Evolutionary conservation across 192 early-diverging fungal species (phyloP).

Genomic region (Anaeromyces robustus): DNA sequence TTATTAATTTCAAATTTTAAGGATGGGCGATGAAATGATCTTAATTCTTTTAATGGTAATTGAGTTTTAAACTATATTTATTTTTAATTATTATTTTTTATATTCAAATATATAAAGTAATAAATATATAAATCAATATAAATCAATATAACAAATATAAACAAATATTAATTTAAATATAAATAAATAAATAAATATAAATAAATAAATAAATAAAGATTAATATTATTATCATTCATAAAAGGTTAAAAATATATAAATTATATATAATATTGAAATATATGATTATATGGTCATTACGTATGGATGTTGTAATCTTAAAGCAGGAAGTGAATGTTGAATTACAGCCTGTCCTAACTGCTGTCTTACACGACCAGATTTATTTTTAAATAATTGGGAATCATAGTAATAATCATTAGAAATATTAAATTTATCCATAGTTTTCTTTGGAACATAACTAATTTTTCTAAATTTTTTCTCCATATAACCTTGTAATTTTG

Average conservation of each 20-base stretch:
- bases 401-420: slow-evolving; percentile 83
- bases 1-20: slow-evolving; percentile 43
- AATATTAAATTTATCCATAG: slow-evolving; percentile 65
- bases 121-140: too few relatives aligned
- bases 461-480: slow-evolving; percentile 2
- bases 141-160: too few relatives aligned
- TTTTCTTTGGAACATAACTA: slow-evolving; percentile 1
- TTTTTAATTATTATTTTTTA: too few relatives aligned
- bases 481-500: slow-evolving; percentile 2
- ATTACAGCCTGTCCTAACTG: slow-evolving; percentile 72
- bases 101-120: too few relatives aligned
- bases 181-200: slow-evolving; percentile 1
- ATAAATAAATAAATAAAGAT: too few relatives aligned
- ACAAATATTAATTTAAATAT: background rate
- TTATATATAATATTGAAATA: too few relatives aligned
- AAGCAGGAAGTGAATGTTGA: slow-evolving; percentile 74
- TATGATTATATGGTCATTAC: too few relatives aligned
- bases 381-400: slow-evolving; percentile 31
- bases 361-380: slow-evolving; percentile 64
- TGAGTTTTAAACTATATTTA: slow-evolving; percentile 82
- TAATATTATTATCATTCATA: too few relatives aligned
- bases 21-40: slow-evolving; percentile 76
- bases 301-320: slow-evolving; percentile 57
- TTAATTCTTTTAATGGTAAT: slow-evolving; percentile 59
- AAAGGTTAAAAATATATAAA: too few relatives aligned